These are phyloP conservation scores for Melanomma pulvis-pyrius DNA, from an alignment of 495 filamentous ascomycete species.

Conservation along the genomic window DNA sequence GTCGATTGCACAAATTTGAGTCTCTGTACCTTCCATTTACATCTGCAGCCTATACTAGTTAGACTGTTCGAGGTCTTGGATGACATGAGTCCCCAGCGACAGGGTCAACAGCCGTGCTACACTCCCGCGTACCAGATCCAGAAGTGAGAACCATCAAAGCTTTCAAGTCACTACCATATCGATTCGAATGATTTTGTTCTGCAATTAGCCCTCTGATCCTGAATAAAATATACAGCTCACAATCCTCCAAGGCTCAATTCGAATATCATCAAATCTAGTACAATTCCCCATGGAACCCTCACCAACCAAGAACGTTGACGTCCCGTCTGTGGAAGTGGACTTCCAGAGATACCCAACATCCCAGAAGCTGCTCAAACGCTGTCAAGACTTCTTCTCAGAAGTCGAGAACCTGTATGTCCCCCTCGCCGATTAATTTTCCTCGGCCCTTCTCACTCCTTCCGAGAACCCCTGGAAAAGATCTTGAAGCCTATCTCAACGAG, in stretches of 20 bases:
- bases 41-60: not conserved
- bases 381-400: slow-evolving; percentile 49
- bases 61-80: not conserved
- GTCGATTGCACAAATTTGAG: not conserved
- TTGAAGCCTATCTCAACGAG: slow-evolving; percentile 49
- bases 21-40: not conserved
- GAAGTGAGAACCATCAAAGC: too few species aligned
- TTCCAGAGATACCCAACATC: slow-evolving; percentile 43
- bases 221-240: not conserved
- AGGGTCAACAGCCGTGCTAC: not conserved
- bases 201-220: not conserved
- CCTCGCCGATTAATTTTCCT: not conserved
- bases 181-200: not conserved
- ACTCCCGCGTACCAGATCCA: not conserved
- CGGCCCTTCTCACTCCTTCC: slow-evolving; percentile 3
- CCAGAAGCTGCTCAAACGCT: slow-evolving; percentile 46
- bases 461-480: slow-evolving; percentile 51
- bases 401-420: slow-evolving; percentile 49
- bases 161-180: too few species aligned
- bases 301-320: not conserved
- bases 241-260: not conserved
- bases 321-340: slow-evolving; percentile 22
- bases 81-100: not conserved
- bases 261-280: not conserved
- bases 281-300: not conserved